These are phyloP conservation scores for Trichoderma sp. DNA, from an alignment of 2,329 filamentous ascomycete species.

Conservation along the genomic window DNA sequence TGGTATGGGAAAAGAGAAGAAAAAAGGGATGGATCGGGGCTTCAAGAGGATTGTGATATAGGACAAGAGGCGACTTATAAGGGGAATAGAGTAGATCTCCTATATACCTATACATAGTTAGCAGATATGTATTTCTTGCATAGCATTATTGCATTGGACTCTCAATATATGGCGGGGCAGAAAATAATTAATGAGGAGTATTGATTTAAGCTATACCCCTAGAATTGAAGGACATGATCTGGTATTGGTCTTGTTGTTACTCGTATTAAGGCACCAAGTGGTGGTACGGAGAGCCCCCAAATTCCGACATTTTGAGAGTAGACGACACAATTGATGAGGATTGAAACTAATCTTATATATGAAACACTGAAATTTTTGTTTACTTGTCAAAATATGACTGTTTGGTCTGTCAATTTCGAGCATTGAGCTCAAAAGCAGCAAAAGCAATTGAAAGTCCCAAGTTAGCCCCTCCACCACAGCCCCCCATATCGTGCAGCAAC, in stretches of 20 bases:
- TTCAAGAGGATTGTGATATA: neutral
- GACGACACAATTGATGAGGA: neutral
- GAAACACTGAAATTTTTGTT: neutral
- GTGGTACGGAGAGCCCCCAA: neutral
- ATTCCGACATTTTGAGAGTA: neutral
- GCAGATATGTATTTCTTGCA: constrained; percentile 16
- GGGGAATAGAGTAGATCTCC: constrained; percentile 9
- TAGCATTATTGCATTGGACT: neutral
- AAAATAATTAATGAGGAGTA: neutral
- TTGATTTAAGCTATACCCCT: neutral
- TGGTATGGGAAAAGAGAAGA: constrained; percentile 18
- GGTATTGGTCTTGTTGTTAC: neutral
- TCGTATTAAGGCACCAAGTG: neutral
- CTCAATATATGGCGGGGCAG: neutral
- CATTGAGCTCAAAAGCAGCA: neutral
- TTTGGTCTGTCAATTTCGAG: neutral
- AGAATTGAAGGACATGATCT: neutral
- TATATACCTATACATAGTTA: constrained; percentile 7
- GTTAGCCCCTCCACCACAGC: constrained; percentile 5
- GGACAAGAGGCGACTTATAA: constrained; percentile 1
- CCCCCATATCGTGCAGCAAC: neutral
- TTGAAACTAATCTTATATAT: no score
- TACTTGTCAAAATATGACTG: neutral
- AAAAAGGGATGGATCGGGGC: neutral
- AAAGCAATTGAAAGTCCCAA: neutral